Base-by-base conservation (phyloP, 2,329 filamentous ascomycete species). In the Nigrospora oryzae region DNA sequence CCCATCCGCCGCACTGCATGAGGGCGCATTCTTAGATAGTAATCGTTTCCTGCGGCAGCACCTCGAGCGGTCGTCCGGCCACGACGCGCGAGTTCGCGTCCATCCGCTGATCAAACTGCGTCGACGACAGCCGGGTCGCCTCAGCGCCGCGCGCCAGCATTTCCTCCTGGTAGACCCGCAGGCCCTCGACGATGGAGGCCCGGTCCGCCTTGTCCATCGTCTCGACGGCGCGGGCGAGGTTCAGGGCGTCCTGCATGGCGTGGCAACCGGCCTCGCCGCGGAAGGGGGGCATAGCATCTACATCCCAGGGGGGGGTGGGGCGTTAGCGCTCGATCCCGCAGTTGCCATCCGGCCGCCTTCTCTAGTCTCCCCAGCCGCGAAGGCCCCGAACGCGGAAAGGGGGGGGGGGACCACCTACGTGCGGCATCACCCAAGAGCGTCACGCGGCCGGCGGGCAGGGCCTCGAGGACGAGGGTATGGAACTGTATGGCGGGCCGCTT, bases 171-270 rank as follows among this genome's bases (percentile, higher is more conserved):
- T 57, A 59, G 0, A 41, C 45, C 4, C 53, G 48, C 11, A 63
- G 46, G 5, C 49, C 45, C 4, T 40, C 40, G 43, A 49, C 39
- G 14, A 57, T 44, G 8, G 43, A 32, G 0, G 36, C 23, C 0
- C 30, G n/a, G 15, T 56, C 49, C 16, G 47, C 43, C 37, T 51
- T 52, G 32, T 48, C 43, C 5, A 55, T 46, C 13, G 45, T 38
- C 8, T 45, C 43, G 7, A 64, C 50, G 8, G 56, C 47, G 34
- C 57, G 51, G 23, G 56, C 52, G 2, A 58, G 52, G 8, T 55
- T 53, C 3, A 59, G 48, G 51, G 88, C 85, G 38, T 87, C 83
- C 10, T 51, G 40, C 32, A 57, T 47, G 11, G 55, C 54, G 40
- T 59, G 53, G 33, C 48, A 57, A 3, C 49, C 55, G 5, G 53